Conservation (phyloP, 306 rosid species). For the Vachellia pachyceras region DNA sequence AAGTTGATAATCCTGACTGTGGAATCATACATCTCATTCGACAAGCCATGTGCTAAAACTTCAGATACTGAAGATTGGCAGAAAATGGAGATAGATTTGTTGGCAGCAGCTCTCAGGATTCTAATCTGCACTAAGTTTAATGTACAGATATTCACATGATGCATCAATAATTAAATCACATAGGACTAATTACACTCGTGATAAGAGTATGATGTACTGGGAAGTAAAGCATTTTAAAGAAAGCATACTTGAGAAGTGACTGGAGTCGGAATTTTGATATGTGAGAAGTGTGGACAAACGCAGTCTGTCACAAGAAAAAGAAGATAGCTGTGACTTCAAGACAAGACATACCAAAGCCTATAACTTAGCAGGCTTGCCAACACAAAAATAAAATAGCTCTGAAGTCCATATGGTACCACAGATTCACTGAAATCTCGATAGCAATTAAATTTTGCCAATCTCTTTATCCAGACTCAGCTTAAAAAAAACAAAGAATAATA, state of each 20-base stretch:
- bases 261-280: not conserved
- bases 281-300: not conserved
- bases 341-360: not conserved
- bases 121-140: conserved; percentile 39
- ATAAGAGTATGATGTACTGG: not conserved
- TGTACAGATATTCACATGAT: conserved; percentile 3
- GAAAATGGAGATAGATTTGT: conserved; percentile 14
- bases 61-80: conserved; percentile 15
- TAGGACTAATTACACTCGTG: conserved; percentile 2
- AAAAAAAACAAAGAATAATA: not conserved
- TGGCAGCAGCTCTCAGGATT: conserved; percentile 25
- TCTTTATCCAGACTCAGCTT: not conserved
- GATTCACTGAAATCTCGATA: not conserved
- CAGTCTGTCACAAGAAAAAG: not conserved
- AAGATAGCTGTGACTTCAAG: not conserved
- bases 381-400: not conserved
- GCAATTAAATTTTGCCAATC: not conserved
- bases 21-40: conserved; percentile 46
- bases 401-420: not conserved
- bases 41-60: conserved; percentile 51
- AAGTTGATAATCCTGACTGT: conserved; percentile 48
- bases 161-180: conserved; percentile 17
- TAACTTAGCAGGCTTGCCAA: not conserved
- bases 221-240: conserved; percentile 8
- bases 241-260: not conserved